Percentiles rank a stretch among this genome's conserved stretches.
phyloP scores from a whole-genome alignment of 345 rosid genomes.

The Sonneratia alba region DNA sequence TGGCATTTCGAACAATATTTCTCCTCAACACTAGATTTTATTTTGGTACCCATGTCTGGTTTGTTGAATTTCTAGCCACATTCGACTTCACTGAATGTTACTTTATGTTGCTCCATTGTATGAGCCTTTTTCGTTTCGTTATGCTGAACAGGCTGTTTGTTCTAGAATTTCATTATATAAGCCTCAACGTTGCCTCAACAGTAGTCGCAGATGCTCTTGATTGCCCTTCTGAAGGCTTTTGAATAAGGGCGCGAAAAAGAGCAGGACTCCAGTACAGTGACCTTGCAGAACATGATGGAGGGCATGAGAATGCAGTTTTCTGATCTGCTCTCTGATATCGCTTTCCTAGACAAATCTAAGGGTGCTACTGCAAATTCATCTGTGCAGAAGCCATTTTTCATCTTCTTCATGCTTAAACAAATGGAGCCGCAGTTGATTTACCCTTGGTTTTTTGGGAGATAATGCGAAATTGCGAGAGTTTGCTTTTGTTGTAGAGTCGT shows the following conservation, averaged over 20 bases:
- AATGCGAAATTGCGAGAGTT: too few species aligned
- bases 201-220: conserved; percentile 75
- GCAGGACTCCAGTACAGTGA: conserved; percentile 43
- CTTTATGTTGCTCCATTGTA: conserved; percentile 2
- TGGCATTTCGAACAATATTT: conserved; percentile 2
- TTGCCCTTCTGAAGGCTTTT: conserved; percentile 86
- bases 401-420: not conserved
- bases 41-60: not conserved
- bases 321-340: conserved; percentile 70
- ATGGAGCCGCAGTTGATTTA: too few species aligned
- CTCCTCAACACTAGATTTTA: conserved; percentile 8
- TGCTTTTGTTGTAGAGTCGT: too few species aligned
- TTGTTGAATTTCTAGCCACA: not conserved
- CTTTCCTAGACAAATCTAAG: conserved; percentile 76
- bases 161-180: not conserved
- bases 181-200: conserved; percentile 86
- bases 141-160: not conserved
- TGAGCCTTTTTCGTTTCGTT: not conserved
- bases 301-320: conserved; percentile 90
- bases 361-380: conserved; percentile 51
- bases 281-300: conserved; percentile 84
- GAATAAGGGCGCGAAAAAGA: conserved; percentile 66
- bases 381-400: not conserved
- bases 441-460: too few species aligned
- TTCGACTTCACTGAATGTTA: not conserved